Percentiles rank a stretch among this genome's conserved stretches.
phyloP scores from a whole-genome alignment of 2,329 filamentous ascomycete species.

The Thelonectria olida region DNA sequence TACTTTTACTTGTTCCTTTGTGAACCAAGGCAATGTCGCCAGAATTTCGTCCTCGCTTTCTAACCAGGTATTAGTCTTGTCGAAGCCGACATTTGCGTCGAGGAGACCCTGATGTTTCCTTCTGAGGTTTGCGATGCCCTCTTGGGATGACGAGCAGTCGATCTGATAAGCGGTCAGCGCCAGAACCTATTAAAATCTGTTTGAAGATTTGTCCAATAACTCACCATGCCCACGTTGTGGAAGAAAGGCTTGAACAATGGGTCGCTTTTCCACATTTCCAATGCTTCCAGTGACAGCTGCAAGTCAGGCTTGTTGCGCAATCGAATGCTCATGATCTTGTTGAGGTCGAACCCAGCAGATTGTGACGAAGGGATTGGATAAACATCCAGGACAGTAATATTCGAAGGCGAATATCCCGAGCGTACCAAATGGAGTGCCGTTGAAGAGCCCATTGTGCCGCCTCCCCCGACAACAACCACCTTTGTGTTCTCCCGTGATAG shows the following conservation, averaged over 20 bases:
- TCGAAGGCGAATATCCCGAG: conserved; percentile 7
- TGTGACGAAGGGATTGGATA: conserved; percentile 16
- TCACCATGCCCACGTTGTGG: conserved; percentile 16
- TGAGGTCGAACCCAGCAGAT: conserved; percentile 6
- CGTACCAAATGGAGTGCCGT: conserved; percentile 14
- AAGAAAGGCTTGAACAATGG: conserved; percentile 13
- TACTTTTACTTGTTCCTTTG: conserved; percentile 12
- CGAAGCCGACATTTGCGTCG: background rate
- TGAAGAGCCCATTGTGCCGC: conserved; percentile 18
- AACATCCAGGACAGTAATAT: conserved; percentile 16
- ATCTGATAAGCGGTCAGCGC: background rate
- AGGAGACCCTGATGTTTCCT: background rate
- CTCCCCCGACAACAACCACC: conserved; percentile 15
- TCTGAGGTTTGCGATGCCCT: conserved; percentile 1
- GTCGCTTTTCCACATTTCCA: conserved; percentile 17
- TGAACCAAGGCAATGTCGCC: conserved; percentile 3
- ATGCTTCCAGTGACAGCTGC: conserved; percentile 7
- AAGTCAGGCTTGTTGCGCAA: conserved; percentile 7
- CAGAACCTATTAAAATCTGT: background rate
- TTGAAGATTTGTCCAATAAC: background rate
- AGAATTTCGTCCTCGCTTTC: conserved; percentile 8
- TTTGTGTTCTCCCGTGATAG: conserved; percentile 5
- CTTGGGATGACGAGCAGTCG: conserved; percentile 10
- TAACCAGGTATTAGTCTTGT: conserved; percentile 10
- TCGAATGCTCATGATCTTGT: conserved; percentile 19